phyloP scores from a whole-genome alignment of 2,329 filamentous ascomycete species.

The Capronia coronata region DNA sequence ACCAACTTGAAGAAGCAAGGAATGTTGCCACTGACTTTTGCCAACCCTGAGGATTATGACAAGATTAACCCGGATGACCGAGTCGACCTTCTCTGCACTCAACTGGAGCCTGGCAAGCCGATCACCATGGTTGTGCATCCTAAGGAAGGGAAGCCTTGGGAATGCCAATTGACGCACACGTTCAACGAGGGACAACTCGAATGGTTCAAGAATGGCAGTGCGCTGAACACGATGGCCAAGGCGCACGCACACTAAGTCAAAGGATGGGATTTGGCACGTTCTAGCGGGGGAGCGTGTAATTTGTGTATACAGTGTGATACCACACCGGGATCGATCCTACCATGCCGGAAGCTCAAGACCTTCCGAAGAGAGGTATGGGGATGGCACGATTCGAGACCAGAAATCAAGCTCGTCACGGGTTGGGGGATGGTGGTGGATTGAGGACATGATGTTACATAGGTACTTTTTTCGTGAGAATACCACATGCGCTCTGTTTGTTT shows the following conservation, averaged over 20 bases:
- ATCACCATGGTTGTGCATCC: slow-evolving; percentile 88
- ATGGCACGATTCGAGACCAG: not conserved
- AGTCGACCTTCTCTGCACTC: slow-evolving; percentile 80
- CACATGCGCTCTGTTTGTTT: slow-evolving; percentile 9
- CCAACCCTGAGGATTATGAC: slow-evolving; percentile 93
- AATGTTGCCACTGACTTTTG: slow-evolving; percentile 97
- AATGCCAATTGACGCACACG: slow-evolving; percentile 82
- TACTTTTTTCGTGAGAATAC: slow-evolving; percentile 17
- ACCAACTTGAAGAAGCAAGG: slow-evolving; percentile 99
- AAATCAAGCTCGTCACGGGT: not conserved
- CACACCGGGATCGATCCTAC: not conserved
- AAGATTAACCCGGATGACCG: slow-evolving; percentile 90
- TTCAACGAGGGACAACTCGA: slow-evolving; percentile 98
- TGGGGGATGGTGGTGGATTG: slow-evolving; percentile 1
- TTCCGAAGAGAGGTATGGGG: not conserved
- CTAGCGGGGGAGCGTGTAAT: not conserved
- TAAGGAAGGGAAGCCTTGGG: slow-evolving; percentile 73
- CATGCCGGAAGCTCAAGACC: not conserved
- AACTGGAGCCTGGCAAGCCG: slow-evolving; percentile 87
- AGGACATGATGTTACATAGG: slow-evolving; percentile 21
- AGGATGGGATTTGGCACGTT: not conserved
- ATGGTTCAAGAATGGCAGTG: slow-evolving; percentile 98
- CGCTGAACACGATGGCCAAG: slow-evolving; percentile 98
- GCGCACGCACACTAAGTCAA: slow-evolving; percentile 13
- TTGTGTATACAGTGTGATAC: slow-evolving; percentile 10